Evolutionary conservation across 2,329 filamentous ascomycete genomes (phyloP), one percentile per base, ranked within the genome.

Genomic region (Nemania serpens): DNA sequence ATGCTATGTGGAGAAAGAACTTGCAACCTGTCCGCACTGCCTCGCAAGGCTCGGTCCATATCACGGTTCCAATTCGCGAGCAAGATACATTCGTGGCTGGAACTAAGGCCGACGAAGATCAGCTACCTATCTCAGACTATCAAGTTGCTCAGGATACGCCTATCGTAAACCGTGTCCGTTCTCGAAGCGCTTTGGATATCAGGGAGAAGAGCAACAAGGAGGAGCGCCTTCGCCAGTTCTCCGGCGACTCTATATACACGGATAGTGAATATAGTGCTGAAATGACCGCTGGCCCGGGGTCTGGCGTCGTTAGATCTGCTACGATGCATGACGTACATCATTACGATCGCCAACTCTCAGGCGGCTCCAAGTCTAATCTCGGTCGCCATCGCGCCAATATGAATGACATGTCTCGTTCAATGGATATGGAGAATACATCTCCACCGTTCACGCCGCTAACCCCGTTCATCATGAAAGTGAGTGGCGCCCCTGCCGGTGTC

Each of bases 401-500:
- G 11, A 52, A 55, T 46, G 12, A 48, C 18, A 10, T 20, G 13
- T 20, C 22, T 42, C 5, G 10, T 3, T 25, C 11, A 12, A 47
- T 33, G n/a, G 54, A 52, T 39, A 20, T 41, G n/a, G 54, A 20
- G 5, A 34, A 25, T 2, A 17, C 54, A 7, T 33, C 56, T 11
- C 60, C 67, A 17, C 67, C 66, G 1, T 72, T 66, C 47, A 70
- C 69, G 1, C 72, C 73, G 1, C 56, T 75, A 18, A 73, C 72
- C 1, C 70, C 71, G 1, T 74, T 65, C 48, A 61, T 73, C 46
- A 62, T 68, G 61, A 79, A 73, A 29, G 53, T 42, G 20, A 58
- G 2, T 50, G 77, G 56, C 10, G 55, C 58, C 11, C 63, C 59
- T 7, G 17, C 29, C 1, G 57, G 50, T n/a, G 45, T 34, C 18